These are phyloP conservation scores for Nissolia schottii DNA, from an alignment of 306 rosid genomes.

Conservation along the genomic window DNA sequence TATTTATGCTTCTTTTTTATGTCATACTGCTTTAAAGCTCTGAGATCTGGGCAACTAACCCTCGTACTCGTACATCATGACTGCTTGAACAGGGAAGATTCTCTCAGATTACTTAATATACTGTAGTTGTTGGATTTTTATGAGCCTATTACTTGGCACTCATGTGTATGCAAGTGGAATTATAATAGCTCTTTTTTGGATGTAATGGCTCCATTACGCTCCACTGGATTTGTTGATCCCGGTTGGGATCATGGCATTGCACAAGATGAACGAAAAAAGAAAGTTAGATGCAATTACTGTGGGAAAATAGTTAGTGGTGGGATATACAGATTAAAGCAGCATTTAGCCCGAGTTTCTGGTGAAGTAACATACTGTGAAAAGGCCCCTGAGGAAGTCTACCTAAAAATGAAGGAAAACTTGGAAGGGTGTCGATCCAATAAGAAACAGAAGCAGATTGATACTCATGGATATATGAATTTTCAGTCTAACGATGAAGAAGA, in stretches of 20 bases:
- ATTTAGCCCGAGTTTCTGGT: slow-evolving; percentile 95
- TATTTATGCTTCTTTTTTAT: not conserved
- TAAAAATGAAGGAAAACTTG: slow-evolving; percentile 84
- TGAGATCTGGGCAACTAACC: not conserved
- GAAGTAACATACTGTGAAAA: slow-evolving; percentile 94
- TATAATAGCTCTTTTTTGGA: slow-evolving; percentile 19
- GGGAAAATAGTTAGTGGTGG: slow-evolving; percentile 98
- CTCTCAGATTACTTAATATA: slow-evolving; percentile 25
- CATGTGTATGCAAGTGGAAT: slow-evolving; percentile 21
- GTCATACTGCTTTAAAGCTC: not conserved
- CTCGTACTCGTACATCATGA: not conserved
- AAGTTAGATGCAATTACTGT: slow-evolving; percentile 94
- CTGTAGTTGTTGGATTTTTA: slow-evolving; percentile 4
- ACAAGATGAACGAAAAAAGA: slow-evolving; percentile 95
- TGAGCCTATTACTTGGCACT: slow-evolving; percentile 18
- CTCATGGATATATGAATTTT: slow-evolving; percentile 65
- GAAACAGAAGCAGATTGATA: slow-evolving; percentile 66
- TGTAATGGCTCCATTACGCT: slow-evolving; percentile 70
- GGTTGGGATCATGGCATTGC: slow-evolving; percentile 98
- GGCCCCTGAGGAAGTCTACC: slow-evolving; percentile 90
- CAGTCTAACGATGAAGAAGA: slow-evolving; percentile 75
- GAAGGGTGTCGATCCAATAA: slow-evolving; percentile 83
- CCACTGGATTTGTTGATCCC: slow-evolving; percentile 84
- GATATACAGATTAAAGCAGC: slow-evolving; percentile 93
- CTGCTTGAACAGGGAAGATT: slow-evolving; percentile 13